Conservation (phyloP, 257 asterid genomes). For the Leonotis leonurus region DNA sequence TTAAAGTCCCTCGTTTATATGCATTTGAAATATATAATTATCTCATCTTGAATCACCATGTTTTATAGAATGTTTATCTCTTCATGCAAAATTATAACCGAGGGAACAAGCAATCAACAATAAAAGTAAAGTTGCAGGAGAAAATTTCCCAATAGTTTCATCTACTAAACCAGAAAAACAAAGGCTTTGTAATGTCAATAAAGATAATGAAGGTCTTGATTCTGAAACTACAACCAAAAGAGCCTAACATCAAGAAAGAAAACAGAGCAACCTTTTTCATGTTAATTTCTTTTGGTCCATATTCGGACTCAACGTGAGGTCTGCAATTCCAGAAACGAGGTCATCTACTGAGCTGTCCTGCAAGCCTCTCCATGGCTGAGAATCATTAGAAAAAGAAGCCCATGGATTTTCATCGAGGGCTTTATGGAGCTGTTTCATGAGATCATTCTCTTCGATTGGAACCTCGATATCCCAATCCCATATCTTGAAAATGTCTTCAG, state of each 20-base stretch:
- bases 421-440: constrained; percentile 28
- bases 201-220: not conserved
- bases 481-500: constrained; percentile 34
- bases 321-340: constrained; percentile 47
- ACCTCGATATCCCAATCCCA: constrained; percentile 45
- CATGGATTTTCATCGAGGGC: constrained; percentile 19
- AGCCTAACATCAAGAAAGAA: not conserved
- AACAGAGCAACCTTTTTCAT: not conserved
- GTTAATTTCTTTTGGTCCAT: not conserved
- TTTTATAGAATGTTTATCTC: not conserved
- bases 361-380: constrained; percentile 16
- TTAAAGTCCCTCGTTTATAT: no score
- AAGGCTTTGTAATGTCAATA: not conserved
- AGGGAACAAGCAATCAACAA: not conserved
- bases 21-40: no score
- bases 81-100: not conserved
- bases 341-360: constrained; percentile 32
- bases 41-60: no score
- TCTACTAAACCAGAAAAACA: not conserved
- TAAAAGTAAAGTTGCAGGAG: no score
- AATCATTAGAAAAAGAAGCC: constrained; percentile 25
- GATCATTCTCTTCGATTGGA: constrained; percentile 30
- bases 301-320: constrained; percentile 35
- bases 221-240: not conserved
- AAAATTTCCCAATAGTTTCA: not conserved